Base-by-base conservation (phyloP, 345 rosid genomes). In the Draba incana region DNA sequence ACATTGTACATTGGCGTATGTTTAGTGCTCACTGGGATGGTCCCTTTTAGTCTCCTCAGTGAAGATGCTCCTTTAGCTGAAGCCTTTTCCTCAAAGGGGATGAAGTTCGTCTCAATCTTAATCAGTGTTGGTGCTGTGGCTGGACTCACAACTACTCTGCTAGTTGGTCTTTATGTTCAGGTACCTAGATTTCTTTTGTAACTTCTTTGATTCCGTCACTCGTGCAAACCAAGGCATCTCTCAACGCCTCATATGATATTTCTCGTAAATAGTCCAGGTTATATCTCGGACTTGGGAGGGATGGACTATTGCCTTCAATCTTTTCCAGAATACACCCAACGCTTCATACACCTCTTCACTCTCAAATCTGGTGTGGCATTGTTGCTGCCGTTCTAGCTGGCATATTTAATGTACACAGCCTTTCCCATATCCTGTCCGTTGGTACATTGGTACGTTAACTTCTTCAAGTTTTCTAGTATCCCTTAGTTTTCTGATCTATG, bases 151-250 rank as follows among this genome's bases (percentile, higher is more conserved):
- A 94, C 97, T 9, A 84, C 97, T 50, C 97, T 91, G 62, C 73
- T 92, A 51, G 98, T 94, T 64, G 99, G 99, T 49, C 97, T 94
- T 59, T 94, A 91, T 80, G 99, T 94, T 83, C 98, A 89, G 97
- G 97, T 25, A 44, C 47, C 38, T 54, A 6, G 5, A 8, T 42
- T 37, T 50, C 60, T 20, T 20, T 20, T 20, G 20, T 20, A 20
- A 20, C 20, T 20, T 20, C 20, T 53, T 46, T 64, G 45, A 24
- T 59, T 72, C 3, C 8, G 56, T 61, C 70, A 31, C 30, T 35
- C 50, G 24, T 45, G 45, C 45, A 47, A 46, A 47, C 16, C 45
- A 57, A 72, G 39, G 49, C 43, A 56, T 49, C 35, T 44, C 45
- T 53, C 30, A 31, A 30, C 53, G 35, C 14, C 15, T 24, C 37